Base-by-base conservation (phyloP, 1,139 yeast genomes). In the Hanseniaspora gamundiae region DNA sequence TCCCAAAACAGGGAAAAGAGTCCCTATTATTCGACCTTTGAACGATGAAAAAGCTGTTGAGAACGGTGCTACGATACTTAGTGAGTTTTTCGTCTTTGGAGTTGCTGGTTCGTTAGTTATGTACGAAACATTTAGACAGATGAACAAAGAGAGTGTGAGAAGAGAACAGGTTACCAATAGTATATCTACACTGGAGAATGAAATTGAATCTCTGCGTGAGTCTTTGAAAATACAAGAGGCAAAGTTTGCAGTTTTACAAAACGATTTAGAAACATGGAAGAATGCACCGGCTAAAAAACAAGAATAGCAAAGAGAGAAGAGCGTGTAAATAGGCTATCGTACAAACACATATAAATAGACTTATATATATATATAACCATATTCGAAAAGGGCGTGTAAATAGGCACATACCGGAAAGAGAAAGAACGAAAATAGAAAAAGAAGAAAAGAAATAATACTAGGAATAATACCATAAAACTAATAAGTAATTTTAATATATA, bases 41-140 rank as follows among this genome's bases (percentile, higher is more conserved):
- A 86, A 84, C 57, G 95, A 86, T 52, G 78, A 80, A 21, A 80
- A 78, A 56, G 95, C 95, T 38, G 75, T 86, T 39, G 94, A 86
- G 49, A 76, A 71, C 46, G 95, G 95, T 1, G 94, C 95, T 40
- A 80, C 73, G 41, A 77, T 85, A 56, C 63, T 86, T 7, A 80
- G 91, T 35, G 95, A 86, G 59, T 60, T 78, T 31, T 80, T 86
- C 55, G 78, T 86, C 31, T 86, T 86, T 66, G 38, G 91, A 74
- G 93, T 85, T 21, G 95, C 94, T 2, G 94, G 94, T 5, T 72
- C 80, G 1, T 68, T 83, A 44, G 79, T 86, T n/a, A 58, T 85
- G 22, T 84, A 73, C 58, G 95, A 86, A 57, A 72, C 84, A 40
- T 69, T 73, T 53, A 69, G 91, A 51, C 76, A 85, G 42, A 67